Evolutionary conservation across 1,139 yeast genomes (phyloP), one percentile per base, ranked within the genome.

Genomic region (Spathaspora sp.): DNA sequence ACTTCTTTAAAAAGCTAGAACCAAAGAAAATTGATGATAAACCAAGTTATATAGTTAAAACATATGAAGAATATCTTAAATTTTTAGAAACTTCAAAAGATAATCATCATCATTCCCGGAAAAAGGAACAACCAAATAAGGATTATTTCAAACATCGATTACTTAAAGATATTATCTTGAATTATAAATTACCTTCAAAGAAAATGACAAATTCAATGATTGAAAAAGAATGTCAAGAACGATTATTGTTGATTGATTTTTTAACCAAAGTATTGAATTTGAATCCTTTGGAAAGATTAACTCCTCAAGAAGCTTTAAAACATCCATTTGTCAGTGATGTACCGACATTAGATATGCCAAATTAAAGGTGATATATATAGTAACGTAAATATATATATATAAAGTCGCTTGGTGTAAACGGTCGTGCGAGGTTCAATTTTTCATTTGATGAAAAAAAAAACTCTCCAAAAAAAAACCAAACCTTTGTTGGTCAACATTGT

Each of bases 231-330:
- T 75, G 84, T 72, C 78, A 76, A 45, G 89, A 88, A 55, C 72
- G 98, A 43, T 75, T 76, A 43, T 74, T 89, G 38, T 75, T 93
- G 54, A 74, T 85, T 33, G 96, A 91, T 63, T 89, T 93, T 59
- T 74, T 93, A 43, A 68, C 75, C 42, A 96, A 96, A 33, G 78
- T 89, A 9, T 71, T 93, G 49, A 89, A 86, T 56, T 68, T 89
- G 60, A 91, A 91, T 65, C 99, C 99, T 0, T 75, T 93, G 57
- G 97, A 91, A 63, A 78, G 99, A 56, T 86, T 97, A 84, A 89
- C 97, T 0, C 99, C 99, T 9, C 97, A 89, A 56, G 97, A 93
- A 63, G 99, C 98, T 0, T 74, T 86, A 20, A 74, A 82, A 65
- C 99, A 95, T 67, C 98, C 98, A 0, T 93, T 95, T 64, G 81